These are phyloP conservation scores for Delitschia confertaspora DNA, from an alignment of 495 filamentous ascomycete genomes.

Conservation along the genomic window DNA sequence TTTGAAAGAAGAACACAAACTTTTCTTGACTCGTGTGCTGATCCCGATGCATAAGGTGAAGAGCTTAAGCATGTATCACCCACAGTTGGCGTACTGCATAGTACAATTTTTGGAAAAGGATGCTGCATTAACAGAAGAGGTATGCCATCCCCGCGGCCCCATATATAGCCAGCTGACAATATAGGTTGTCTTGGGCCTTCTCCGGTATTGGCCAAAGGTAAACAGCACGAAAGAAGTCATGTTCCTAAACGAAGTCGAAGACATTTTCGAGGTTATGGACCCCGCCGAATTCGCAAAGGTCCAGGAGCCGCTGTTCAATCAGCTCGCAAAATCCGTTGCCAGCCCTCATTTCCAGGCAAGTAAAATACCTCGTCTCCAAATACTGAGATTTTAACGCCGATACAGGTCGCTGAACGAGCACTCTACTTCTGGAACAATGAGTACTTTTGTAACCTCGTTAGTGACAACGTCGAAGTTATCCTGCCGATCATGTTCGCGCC, in stretches of 20 bases:
- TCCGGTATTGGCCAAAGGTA: constrained; percentile 97
- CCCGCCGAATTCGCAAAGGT: constrained; percentile 98
- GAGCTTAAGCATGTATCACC: constrained; percentile 99
- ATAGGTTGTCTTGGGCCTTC: constrained; percentile 84
- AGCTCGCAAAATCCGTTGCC: constrained; percentile 94
- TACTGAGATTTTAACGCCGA: constrained; percentile 2
- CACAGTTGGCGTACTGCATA: constrained; percentile 96
- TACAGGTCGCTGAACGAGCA: constrained; percentile 82
- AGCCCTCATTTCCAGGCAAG: constrained; percentile 93
- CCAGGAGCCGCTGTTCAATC: constrained; percentile 92
- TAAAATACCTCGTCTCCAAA: neutral
- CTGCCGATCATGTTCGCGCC: constrained; percentile 99
- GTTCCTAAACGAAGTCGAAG: constrained; percentile 98
- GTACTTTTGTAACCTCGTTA: constrained; percentile 99
- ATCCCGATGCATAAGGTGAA: constrained; percentile 96
- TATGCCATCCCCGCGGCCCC: constrained; percentile 33
- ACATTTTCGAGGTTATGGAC: constrained; percentile 99
- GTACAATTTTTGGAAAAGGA: constrained; percentile 99
- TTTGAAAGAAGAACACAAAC: constrained; percentile 97
- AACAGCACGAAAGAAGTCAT: constrained; percentile 99
- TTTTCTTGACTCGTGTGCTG: constrained; percentile 89
- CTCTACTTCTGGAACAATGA: constrained; percentile 99
- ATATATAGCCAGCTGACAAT: neutral
- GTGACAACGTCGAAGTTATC: constrained; percentile 97
- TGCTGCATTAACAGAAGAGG: constrained; percentile 92